Evolutionary conservation across 2,329 filamentous ascomycete species (phyloP).

Genomic region (Xylaria sp.): DNA sequence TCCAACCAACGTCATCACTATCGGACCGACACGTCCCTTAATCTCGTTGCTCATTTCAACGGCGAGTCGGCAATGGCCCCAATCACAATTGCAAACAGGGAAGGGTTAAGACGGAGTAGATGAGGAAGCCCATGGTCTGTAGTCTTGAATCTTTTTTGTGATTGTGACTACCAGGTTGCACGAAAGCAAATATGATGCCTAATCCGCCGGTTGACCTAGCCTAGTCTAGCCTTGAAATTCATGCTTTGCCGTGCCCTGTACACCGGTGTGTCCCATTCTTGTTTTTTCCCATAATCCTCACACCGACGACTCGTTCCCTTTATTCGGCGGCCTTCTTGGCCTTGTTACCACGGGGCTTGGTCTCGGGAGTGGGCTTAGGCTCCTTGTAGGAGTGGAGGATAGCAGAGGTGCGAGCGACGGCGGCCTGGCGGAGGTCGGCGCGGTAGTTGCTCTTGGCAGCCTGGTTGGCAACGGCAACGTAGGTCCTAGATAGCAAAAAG

Average conservation of each 20-base stretch:
- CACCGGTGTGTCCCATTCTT: constrained; percentile 31
- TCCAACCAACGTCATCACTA: constrained; percentile 2
- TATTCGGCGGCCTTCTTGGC: constrained; percentile 75
- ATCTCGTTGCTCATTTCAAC: background rate
- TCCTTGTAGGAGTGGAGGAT: constrained; percentile 82
- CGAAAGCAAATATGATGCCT: constrained; percentile 40
- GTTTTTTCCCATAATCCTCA: constrained; percentile 28
- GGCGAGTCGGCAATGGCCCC: background rate
- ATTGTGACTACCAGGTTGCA: constrained; percentile 44
- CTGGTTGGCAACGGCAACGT: constrained; percentile 85
- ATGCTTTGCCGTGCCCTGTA: constrained; percentile 38
- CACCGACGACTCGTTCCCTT: constrained; percentile 43
- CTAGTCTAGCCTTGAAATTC: constrained; percentile 26
- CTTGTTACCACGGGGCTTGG: constrained; percentile 83
- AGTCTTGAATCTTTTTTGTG: constrained; percentile 38
- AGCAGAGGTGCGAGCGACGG: constrained; percentile 87
- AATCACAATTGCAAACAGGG: constrained; percentile 4
- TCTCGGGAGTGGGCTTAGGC: constrained; percentile 78
- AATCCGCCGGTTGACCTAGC: constrained; percentile 40
- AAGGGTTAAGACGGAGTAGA: background rate
- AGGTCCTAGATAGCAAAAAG: constrained; percentile 70
- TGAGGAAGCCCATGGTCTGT: constrained; percentile 9
- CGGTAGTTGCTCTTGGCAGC: constrained; percentile 89
- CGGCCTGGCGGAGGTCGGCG: constrained; percentile 77
- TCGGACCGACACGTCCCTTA: constrained; percentile 4